Base-by-base conservation (phyloP, 441 rosid species). In the Pelargonium citronellum region DNA sequence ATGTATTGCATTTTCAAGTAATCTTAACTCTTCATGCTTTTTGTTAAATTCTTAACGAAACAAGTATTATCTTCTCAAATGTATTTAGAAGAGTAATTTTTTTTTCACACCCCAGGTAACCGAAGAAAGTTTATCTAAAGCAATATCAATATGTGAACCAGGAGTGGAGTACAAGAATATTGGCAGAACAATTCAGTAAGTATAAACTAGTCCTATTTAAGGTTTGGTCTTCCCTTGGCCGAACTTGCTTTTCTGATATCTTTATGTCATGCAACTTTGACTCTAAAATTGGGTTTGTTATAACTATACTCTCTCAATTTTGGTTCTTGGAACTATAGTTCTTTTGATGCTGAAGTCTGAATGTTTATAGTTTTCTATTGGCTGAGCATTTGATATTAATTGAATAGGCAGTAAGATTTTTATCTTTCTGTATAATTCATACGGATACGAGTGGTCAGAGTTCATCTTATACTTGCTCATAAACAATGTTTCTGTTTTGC, bases 181-280 rank as follows among this genome's bases (percentile, higher is more conserved):
- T 69, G 98, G 98, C 80, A 80, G 81, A 83, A 79, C 85, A 67
- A 92, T 92, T 78, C 92, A 92, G 98, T 93, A 88, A 82, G 93
- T 75, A 60, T 74, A 57, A 30, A 1, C 61, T 53, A 17, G 5
- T 62, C 67, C 51, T 6, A 16, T 67, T 51, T 64, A 72, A 9
- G 22, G 37, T 57, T 27, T 24, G n/a, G 16, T 5, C 27, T 64
- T 15, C 44, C 44, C 20, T 46, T 44, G 24, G 6, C 41, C 34
- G 22, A 62, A 43, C 70, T 53, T 17, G 61, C 53, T 62, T 41
- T 10, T 57, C 13, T 27, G 3, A 13, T 43, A 12, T 1, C 39
- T 68, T 6, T 55, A 37, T 58, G 46, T 51, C 37, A 62, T 37
- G 2, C 20, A 19, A 20, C 24, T 58, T 58, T 2, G 24, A 7